Base-by-base conservation (phyloP, 805 yeast species). In the Saturnispora diversa region DNA sequence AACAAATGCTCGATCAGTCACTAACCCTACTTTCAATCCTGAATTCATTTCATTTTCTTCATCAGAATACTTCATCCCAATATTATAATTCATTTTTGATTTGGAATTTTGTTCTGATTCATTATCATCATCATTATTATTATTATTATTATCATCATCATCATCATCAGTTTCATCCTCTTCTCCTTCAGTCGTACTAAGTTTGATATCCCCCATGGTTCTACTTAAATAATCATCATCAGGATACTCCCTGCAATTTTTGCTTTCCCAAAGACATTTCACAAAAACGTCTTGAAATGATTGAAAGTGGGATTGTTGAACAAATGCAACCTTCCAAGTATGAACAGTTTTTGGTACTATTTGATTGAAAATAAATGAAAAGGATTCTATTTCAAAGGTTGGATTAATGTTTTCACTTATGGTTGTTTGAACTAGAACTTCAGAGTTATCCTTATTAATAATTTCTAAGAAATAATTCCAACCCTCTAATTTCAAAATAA, bases 1-100 rank as follows among this genome's bases (percentile, higher is more conserved):
- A 23, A 87, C 88, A 56, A 73, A 87, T 1, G 94, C 72, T 26
- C 92, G 68, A 51, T 84, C 80, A 49, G 78, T 78, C 41, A 70
- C 71, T 45, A 63, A 73, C 1, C 94, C 88, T 7, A 85, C 78
- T 1, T 83, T 78, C 52, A 87, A 66, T 17, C 75, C 77, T 38
- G 75, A 70, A 55, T 86, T 86, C 36, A 42, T 52, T 28, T 45
- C 55, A 15, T 47, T 47, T 22, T 62, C 50, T 12, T 53, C 51
- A 42, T 49, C 15, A 8, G 22, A 17, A 30, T 30, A 11, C 8
- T 17, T 30, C 3, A 5, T 5, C 3, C 20, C 12, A n/a, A 11
- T 15, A 11, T 30, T 19, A 8, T 17, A 6, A 17, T 11, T 23
- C 33, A 30, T 30, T n/a, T 13, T 4, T 30, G 33, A 3, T 30